Conservation (phyloP, 2,329 filamentous ascomycete species). For the Arthrobotrys megalospora region DNA sequence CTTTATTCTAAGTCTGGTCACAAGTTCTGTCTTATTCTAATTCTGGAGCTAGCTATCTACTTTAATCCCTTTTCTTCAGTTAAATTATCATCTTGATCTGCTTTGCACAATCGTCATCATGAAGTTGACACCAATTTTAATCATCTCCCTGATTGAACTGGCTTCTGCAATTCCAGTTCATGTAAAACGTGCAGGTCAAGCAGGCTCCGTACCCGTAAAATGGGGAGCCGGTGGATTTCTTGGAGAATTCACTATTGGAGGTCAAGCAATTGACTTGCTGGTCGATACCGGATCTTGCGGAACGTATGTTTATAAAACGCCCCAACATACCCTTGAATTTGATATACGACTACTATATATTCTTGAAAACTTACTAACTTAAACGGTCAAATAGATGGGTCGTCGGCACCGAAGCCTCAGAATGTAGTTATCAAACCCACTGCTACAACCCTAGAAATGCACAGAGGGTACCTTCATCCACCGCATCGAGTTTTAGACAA, state of each 20-base stretch:
- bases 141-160: not conserved
- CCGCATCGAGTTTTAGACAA: slow-evolving; percentile 29
- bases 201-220: slow-evolving; percentile 14
- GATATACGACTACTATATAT: too few relatives aligned
- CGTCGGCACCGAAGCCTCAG: slow-evolving; percentile 18
- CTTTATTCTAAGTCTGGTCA: too few relatives aligned
- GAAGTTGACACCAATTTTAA: slow-evolving; percentile 20
- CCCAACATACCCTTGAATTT: not conserved
- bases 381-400: slow-evolving; percentile 17
- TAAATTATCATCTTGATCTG: too few relatives aligned
- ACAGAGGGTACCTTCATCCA: slow-evolving; percentile 11
- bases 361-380: not conserved
- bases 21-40: too few relatives aligned
- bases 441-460: slow-evolving; percentile 26
- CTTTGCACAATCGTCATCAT: not conserved
- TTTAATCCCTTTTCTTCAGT: too few relatives aligned
- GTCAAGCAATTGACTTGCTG: slow-evolving; percentile 29
- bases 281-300: slow-evolving; percentile 39
- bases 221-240: slow-evolving; percentile 31
- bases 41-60: too few relatives aligned
- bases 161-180: slow-evolving; percentile 3
- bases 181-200: slow-evolving; percentile 13
- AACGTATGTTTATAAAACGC: slow-evolving; percentile 7
- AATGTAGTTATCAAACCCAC: slow-evolving; percentile 29
- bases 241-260: slow-evolving; percentile 33